phyloP scores from a whole-genome alignment of 2,329 filamentous ascomycete species.

The Epichloe sibirici region DNA sequence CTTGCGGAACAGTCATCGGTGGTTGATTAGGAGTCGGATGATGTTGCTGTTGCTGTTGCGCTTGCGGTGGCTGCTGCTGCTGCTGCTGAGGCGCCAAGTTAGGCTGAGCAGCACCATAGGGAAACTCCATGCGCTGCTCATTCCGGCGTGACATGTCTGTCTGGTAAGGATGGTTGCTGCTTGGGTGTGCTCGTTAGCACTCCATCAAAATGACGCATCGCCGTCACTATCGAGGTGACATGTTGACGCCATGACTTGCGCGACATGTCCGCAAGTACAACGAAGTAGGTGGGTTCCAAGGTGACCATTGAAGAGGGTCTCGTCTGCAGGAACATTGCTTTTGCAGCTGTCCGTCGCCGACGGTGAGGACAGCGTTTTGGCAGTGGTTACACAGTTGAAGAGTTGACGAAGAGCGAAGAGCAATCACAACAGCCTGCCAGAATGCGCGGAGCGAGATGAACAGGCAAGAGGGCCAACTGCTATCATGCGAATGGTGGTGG shows the following conservation, averaged over 20 bases:
- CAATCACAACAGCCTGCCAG: background rate
- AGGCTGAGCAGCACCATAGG: conserved; percentile 27
- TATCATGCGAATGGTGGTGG: too few relatives aligned
- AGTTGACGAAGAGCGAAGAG: background rate
- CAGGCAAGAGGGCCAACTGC: background rate
- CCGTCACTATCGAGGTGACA: background rate
- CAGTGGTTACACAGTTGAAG: background rate
- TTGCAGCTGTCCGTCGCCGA: background rate
- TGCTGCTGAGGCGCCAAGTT: conserved; percentile 24
- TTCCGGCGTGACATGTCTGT: conserved; percentile 36
- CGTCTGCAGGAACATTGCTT: background rate
- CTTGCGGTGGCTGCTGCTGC: conserved; percentile 19
- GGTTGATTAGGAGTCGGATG: conserved; percentile 28
- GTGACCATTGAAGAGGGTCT: background rate
- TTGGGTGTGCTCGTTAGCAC: conserved; percentile 17
- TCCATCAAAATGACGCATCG: background rate
- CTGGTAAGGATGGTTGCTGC: conserved; percentile 36
- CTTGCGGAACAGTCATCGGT: conserved; percentile 33
- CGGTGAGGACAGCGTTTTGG: background rate
- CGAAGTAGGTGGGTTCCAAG: background rate
- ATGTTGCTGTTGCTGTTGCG: conserved; percentile 21
- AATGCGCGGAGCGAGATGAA: background rate
- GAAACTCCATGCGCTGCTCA: conserved; percentile 29
- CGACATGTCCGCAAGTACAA: background rate
- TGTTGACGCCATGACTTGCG: background rate